phyloP scores from a whole-genome alignment of 805 yeast species.

The Lachancea mirantina region DNA sequence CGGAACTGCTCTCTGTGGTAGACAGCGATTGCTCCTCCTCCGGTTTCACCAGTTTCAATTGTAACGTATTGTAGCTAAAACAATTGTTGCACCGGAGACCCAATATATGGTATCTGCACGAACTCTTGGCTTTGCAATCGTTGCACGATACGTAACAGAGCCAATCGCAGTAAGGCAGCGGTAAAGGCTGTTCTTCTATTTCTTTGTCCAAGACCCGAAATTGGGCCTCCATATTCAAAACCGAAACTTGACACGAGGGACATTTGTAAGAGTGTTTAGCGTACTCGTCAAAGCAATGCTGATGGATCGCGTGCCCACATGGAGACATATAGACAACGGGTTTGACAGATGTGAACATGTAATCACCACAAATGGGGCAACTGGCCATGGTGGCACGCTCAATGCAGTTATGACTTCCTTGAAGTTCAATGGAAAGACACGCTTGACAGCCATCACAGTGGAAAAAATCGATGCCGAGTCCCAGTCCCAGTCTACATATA shows the following conservation, averaged over 20 bases:
- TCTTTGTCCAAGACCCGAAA: conserved; percentile 83
- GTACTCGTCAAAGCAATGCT: conserved; percentile 71
- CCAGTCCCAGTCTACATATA: conserved; percentile 84
- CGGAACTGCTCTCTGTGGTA: conserved; percentile 4
- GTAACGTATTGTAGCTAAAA: conserved; percentile 79
- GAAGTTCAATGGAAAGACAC: conserved; percentile 74
- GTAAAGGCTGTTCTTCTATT: conserved; percentile 66
- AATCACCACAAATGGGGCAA: conserved; percentile 91
- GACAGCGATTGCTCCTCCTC: conserved; percentile 33
- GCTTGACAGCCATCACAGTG: conserved; percentile 89
- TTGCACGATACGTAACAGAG: conserved; percentile 68
- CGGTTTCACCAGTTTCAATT: conserved; percentile 60
- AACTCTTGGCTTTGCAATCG: conserved; percentile 81
- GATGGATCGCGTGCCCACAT: conserved; percentile 94
- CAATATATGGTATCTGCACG: conserved; percentile 68
- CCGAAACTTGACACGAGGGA: conserved; percentile 81
- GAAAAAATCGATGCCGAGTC: conserved; percentile 81
- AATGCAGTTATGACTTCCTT: conserved; percentile 73
- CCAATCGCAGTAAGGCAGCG: conserved; percentile 75
- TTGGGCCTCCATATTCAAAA: conserved; percentile 81
- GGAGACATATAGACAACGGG: conserved; percentile 81
- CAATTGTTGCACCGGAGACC: conserved; percentile 88
- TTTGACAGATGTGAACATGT: conserved; percentile 72
- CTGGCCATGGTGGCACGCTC: conserved; percentile 83
- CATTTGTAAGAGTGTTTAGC: conserved; percentile 83